Conservation (phyloP, 148 eudicot species). For the Euryodendron excelsum region DNA sequence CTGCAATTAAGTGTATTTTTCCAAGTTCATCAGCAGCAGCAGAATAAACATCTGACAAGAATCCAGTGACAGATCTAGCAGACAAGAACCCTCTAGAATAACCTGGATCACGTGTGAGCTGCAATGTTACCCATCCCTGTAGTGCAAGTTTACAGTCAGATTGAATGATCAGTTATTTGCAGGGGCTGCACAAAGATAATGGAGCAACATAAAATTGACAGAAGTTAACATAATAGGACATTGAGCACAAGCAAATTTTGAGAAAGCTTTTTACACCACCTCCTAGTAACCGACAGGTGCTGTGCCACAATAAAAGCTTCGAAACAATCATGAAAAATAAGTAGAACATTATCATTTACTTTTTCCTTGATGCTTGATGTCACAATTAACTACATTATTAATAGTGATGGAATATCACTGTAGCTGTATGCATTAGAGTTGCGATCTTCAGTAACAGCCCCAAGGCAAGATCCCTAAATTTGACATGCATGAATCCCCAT, state of each 20-base stretch:
- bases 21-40: conserved; percentile 93
- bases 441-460: background rate
- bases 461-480: background rate
- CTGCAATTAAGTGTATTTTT: conserved; percentile 85
- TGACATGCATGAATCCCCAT: background rate
- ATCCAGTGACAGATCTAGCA: conserved; percentile 90
- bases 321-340: background rate
- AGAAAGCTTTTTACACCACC: background rate
- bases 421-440: background rate
- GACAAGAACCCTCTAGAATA: conserved; percentile 69
- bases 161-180: conserved; percentile 1
- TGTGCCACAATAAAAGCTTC: background rate
- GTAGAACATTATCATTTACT: background rate
- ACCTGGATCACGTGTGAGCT: conserved; percentile 68
- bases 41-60: conserved; percentile 76
- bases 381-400: background rate
- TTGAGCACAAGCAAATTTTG: conserved; percentile 1
- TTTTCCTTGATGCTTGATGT: background rate
- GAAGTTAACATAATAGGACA: background rate
- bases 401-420: background rate
- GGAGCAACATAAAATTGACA: background rate
- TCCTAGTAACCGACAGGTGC: background rate
- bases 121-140: conserved; percentile 91
- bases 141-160: conserved; percentile 21
- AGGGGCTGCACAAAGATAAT: background rate